Evolutionary conservation across 148 eudicot genomes (phyloP), one percentile per base, ranked within the genome.

Genomic region (Fagopyrum homotropicum): DNA sequence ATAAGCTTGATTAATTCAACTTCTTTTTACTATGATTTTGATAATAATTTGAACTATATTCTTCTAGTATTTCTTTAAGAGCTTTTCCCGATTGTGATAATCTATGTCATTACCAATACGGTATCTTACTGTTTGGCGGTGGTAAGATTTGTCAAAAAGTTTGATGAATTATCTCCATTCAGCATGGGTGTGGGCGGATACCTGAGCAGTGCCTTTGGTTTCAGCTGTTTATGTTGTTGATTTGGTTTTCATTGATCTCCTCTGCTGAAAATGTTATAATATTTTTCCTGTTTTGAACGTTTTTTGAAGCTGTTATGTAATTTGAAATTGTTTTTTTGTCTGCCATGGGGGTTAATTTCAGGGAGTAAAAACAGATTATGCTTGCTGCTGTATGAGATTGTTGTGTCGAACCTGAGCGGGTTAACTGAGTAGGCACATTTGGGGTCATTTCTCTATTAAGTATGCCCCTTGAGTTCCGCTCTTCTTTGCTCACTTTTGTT

Each of bases 111-210:
- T 71, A 29, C 73, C 51, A 46, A 45, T 52, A 71, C 47, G 73
- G n/a, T 45, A 71, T 17, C 55, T 35, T 45, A 19, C 7, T 0
- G n/a, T 71, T 64, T 17, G 40, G 73, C 17, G 40, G 73, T 45
- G 40, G 54, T 17, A 5, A 46, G 54, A 30, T 26, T 17, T 45
- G 3, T 7, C 40, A 17, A 15, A 45, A 48, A 11, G 73, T 15
- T 46, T 48, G 73, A 71, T 71, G 51, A 71, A 71, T 47, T 35
- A 29, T 45, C 16, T 26, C 12, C 73, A 71, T 10, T 71, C 14
- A 71, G n/a, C 35, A n/a, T 30, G 55, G 15, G 73, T 30, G 52
- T 71, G 73, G 45, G 73, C 54, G 73, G 54, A 17, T 71, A 71
- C 52, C 73, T 71, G 73, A 45, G 73, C 73, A 71, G 47, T 48